These are phyloP conservation scores for Diaporthe sp. DNA, from an alignment of 2,329 filamentous ascomycete species.

Conservation along the genomic window DNA sequence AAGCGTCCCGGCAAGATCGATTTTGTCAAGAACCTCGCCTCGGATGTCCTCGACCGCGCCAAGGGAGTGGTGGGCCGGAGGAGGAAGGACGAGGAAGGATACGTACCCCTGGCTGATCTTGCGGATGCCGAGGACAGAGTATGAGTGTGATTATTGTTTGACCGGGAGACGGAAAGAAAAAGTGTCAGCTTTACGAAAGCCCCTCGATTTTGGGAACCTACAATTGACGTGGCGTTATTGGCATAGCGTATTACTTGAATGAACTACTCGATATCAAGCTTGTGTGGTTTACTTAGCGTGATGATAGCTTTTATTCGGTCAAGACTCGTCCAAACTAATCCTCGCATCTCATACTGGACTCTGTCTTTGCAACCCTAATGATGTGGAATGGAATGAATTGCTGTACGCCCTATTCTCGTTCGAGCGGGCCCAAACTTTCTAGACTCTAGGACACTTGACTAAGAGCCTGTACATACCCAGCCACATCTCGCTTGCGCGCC, in stretches of 20 bases:
- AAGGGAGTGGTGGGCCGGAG: constrained; percentile 43
- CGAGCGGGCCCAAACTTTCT: no score
- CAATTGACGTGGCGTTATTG: constrained; percentile 1
- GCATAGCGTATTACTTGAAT: constrained; percentile 28
- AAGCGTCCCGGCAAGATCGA: constrained; percentile 52
- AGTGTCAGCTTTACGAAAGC: not conserved
- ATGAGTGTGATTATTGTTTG: constrained; percentile 24
- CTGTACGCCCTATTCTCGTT: not conserved
- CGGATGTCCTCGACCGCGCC: constrained; percentile 52
- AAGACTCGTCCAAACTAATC: not conserved
- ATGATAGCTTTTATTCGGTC: not conserved
- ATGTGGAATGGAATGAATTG: not conserved
- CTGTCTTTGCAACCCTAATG: not conserved
- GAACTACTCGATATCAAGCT: not conserved
- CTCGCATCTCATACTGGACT: not conserved
- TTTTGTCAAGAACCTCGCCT: constrained; percentile 53
- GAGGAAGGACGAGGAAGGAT: constrained; percentile 62
- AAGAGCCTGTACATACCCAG: not conserved
- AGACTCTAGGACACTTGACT: no score
- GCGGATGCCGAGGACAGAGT: constrained; percentile 47
- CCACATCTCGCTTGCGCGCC: not conserved
- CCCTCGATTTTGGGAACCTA: not conserved
- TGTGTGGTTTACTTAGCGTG: not conserved
- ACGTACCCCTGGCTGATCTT: constrained; percentile 67
- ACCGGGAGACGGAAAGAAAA: not conserved